Base-by-base conservation (phyloP, 169 alveolate species). In the Plasmodium ovale region DNA sequence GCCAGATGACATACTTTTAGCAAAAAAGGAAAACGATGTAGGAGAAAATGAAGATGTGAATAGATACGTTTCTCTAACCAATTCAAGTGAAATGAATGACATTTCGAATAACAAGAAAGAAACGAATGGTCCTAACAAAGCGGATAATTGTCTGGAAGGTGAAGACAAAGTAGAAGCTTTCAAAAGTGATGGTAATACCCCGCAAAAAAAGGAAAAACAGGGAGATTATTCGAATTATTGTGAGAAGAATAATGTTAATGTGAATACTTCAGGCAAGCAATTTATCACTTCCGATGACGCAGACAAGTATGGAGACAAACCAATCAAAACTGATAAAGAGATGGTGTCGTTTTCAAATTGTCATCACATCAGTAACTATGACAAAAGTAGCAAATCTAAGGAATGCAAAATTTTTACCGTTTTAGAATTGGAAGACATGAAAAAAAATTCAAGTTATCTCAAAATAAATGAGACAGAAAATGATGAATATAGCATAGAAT, bases 381-480 rank as follows among this genome's bases (percentile, higher is more conserved):
- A 16, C 14, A 29, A 33, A n/a, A 62, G 23, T 62, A 62, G 1
- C 14, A 35, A 58, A 19, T 4, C 25, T n/a, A 25, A 47, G 51
- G 21, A 51, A n/a, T 14, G 33, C 19, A 51, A 65, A 31, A 44
- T 54, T 35, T 53, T 49, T 59, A 82, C 70, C 29, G 12, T 82
- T 4, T 39, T 49, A 39, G 65, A 82, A 54, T 49, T 82, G 25
- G 62, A 65, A 54, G 59, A 82, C 9, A 82, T 68, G 54, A 51
- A 60, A 35, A 68, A 53, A 53, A 65, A 49, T 21, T 31, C 72
- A 14, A 67, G 44, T 47, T 65, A 42, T 47, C 53, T 51, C 14
- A 82, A 53, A 65, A 65, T 82, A 49, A 68, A 82, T 59, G 58
- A 53, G 19, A 82, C 85, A n/a, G 84, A 82, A 82, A 77, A 53